Conservation (phyloP, 2,329 filamentous ascomycete genomes). For the Aspergillus tamarii region DNA sequence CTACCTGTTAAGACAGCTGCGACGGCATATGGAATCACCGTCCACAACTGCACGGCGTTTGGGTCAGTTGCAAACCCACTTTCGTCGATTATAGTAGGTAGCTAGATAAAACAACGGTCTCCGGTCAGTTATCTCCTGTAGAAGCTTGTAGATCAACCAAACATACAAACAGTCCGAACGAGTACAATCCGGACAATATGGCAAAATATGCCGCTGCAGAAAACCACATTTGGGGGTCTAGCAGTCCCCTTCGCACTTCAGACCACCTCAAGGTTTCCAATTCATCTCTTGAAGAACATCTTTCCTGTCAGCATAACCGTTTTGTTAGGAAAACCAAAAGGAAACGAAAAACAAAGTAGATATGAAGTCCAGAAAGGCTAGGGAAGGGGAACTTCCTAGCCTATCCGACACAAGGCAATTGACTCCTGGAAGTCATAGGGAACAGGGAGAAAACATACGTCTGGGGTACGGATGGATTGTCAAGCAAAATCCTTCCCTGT, state of each 20-base stretch:
- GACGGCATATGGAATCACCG: constrained; percentile 66
- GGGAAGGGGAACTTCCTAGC: neutral
- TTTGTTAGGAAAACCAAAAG: neutral
- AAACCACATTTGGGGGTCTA: constrained; percentile 66
- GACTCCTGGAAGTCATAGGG: neutral
- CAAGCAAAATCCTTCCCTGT: constrained; percentile 47
- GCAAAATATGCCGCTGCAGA: constrained; percentile 65
- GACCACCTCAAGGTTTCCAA: constrained; percentile 61
- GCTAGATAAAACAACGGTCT: constrained; percentile 34
- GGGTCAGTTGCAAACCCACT: constrained; percentile 57
- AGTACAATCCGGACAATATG: constrained; percentile 62
- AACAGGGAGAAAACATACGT: constrained; percentile 25
- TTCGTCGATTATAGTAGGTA: constrained; percentile 67
- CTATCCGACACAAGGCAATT: neutral
- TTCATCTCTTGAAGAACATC: constrained; percentile 26
- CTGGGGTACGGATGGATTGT: constrained; percentile 33
- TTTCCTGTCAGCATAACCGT: neutral
- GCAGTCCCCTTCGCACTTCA: constrained; percentile 64
- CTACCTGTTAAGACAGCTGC: constrained; percentile 59
- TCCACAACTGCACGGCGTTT: constrained; percentile 65
- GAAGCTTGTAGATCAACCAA: neutral
- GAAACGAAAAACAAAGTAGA: too few species aligned
- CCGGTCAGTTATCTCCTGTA: constrained; percentile 1
- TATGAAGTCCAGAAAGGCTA: too few species aligned
- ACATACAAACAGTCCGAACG: constrained; percentile 65